These are phyloP conservation scores for Chlorophyllum brunneum DNA, from an alignment of 768 basidiomycete genomes.

Conservation along the genomic window DNA sequence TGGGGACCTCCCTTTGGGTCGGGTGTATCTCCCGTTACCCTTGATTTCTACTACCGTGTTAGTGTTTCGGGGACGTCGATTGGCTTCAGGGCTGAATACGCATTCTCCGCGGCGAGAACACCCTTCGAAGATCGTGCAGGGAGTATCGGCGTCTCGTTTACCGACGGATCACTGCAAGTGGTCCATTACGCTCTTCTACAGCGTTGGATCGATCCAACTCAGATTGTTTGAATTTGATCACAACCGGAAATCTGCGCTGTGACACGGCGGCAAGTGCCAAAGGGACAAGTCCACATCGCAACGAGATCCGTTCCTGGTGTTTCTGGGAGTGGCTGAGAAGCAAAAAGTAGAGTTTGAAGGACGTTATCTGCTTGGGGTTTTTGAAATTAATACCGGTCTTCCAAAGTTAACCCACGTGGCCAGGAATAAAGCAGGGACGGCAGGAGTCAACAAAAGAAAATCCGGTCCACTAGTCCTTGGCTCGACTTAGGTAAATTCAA, in stretches of 20 bases:
- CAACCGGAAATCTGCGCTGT: slow-evolving; percentile 7
- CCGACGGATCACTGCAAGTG: slow-evolving; percentile 1
- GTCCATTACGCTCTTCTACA: neutral
- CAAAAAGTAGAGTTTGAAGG: neutral
- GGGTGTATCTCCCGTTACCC: no score
- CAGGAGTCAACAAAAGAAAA: neutral
- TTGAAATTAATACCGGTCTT: neutral
- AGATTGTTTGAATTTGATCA: neutral
- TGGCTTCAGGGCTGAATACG: neutral
- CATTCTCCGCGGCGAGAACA: no score
- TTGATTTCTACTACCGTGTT: no score
- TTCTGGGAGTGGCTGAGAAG: neutral
- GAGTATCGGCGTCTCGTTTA: neutral
- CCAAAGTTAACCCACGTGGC: slow-evolving; percentile 4
- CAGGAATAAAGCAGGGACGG: neutral
- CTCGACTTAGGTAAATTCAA: slow-evolving; percentile 6
- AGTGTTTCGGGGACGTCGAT: no score
- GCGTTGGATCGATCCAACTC: neutral
- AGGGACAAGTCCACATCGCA: slow-evolving; percentile 1
- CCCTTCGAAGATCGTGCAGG: no score
- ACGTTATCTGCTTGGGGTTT: neutral
- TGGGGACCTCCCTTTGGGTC: no score
- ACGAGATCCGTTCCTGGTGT: slow-evolving; percentile 6
- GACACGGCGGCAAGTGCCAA: neutral
- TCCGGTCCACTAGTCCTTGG: neutral